phyloP scores from a whole-genome alignment of 331 rosid genomes.

The Saraca asoca region DNA sequence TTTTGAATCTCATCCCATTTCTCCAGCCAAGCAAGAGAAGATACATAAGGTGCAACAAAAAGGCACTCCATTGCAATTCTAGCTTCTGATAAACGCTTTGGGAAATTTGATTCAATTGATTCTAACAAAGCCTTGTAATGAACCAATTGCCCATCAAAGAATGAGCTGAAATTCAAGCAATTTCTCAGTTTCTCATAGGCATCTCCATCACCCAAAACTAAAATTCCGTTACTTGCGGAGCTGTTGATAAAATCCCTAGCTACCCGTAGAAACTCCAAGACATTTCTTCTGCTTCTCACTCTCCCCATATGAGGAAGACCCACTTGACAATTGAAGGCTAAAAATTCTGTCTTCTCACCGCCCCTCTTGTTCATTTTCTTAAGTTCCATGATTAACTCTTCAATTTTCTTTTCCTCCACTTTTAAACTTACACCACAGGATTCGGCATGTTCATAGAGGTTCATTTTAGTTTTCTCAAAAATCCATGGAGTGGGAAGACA shows the following conservation, averaged over 20 bases:
- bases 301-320: conserved; percentile 53
- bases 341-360: conserved; percentile 32
- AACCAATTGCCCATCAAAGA: conserved; percentile 40
- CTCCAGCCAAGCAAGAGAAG: conserved; percentile 30
- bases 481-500: conserved; percentile 21
- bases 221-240: conserved; percentile 36
- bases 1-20: conserved; percentile 41
- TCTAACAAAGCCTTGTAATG: conserved; percentile 48
- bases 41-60: conserved; percentile 41
- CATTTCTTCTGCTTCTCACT: conserved; percentile 42
- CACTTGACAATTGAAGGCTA: conserved; percentile 49
- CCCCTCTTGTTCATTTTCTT: conserved; percentile 41
- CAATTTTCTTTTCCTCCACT: conserved; percentile 40
- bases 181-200: conserved; percentile 29
- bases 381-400: conserved; percentile 39
- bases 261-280: conserved; percentile 39
- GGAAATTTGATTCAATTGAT: conserved; percentile 41
- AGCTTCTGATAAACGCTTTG: conserved; percentile 43
- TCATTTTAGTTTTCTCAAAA: conserved; percentile 38
- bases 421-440: conserved; percentile 36
- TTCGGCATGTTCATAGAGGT: conserved; percentile 37
- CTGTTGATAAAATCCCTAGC: conserved; percentile 41
- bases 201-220: conserved; percentile 55
- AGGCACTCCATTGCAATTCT: conserved; percentile 41
- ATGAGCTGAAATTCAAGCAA: conserved; percentile 37